phyloP scores from a whole-genome alignment of 2,329 filamentous ascomycete species.

The Thielaviopsis populi region DNA sequence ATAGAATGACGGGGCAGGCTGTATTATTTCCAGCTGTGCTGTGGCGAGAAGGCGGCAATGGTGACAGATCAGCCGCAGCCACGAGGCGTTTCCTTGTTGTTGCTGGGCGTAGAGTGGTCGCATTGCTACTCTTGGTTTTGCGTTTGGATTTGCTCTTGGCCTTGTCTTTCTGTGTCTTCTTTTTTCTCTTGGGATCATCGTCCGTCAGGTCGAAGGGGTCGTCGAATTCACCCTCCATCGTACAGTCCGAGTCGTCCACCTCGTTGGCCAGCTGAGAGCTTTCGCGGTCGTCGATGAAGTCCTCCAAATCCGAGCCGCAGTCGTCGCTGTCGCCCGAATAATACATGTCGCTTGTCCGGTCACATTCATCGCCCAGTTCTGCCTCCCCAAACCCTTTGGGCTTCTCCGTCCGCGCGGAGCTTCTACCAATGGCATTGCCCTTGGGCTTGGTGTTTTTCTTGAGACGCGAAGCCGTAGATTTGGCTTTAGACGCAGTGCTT shows the following conservation, averaged over 20 bases:
- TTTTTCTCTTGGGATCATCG: not conserved
- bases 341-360: constrained; percentile 15
- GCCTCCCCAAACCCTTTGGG: constrained; percentile 5
- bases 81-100: not conserved
- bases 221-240: not conserved
- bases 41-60: not conserved
- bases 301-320: constrained; percentile 16
- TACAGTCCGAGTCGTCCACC: constrained; percentile 9
- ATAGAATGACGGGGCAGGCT: not conserved
- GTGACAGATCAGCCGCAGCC: not conserved
- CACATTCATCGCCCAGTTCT: constrained; percentile 15
- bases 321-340: constrained; percentile 16
- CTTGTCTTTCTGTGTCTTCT: not conserved
- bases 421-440: not conserved
- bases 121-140: not conserved
- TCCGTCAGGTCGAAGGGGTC: constrained; percentile 5
- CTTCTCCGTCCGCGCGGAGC: not conserved
- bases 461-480: not conserved
- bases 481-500: not conserved
- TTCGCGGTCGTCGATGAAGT: constrained; percentile 14
- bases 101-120: not conserved
- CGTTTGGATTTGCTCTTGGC: not conserved
- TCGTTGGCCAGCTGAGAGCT: constrained; percentile 6
- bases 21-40: not conserved
- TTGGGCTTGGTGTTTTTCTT: constrained; percentile 2